Base-by-base conservation (phyloP, 768 basidiomycete species). In the Trametes maxima region DNA sequence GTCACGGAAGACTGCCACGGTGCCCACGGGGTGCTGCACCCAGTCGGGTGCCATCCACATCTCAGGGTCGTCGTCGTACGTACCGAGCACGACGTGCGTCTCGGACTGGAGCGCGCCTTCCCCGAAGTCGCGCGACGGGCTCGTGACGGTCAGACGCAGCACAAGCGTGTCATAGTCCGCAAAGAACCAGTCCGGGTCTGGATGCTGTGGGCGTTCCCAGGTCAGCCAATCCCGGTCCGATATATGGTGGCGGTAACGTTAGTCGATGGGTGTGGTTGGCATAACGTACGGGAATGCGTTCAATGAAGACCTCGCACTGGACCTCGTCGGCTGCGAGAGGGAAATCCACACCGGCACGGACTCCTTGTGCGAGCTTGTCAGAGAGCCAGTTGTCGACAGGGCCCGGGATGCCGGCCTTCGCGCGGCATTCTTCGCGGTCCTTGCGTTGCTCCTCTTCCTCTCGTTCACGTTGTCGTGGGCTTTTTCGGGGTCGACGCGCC, bases 321-420 rank as follows among this genome's bases (percentile, higher is more conserved):
- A 63, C 62, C 40, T 63, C 59, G 37, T 56, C 61, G 13, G 49
- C 14, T 10, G n/a, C 28, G 3, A 53, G 54, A 2, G 65, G 54
- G 12, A 43, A 25, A 52, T 37, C 17, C 12, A 40, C 1, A 4
- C 17, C 21, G 36, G n/a, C 48, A 19, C 12, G 33, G 48, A 16
- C 16, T 28, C 12, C 51, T 8, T 25, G 35, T 36, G 42, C 55
- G 35, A 54, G 50, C 35, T 55, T 53, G 13, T 46, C 44, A 7
- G 54, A 45, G 6, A 66, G 58, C 62, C 65, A 63, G 28, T 17
- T 28, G 40, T 66, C 62, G 47, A 61, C 39, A 50, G 59, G 25
- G 0, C 59, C 40, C 16, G 59, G 61, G 21, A 35, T 25, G 16
- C 65, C 53, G 12, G 56, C 24, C 13, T 35, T 53, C 48, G 57